phyloP scores from a whole-genome alignment of 176 grass and related monocot species.

The Oryza officinalis region DNA sequence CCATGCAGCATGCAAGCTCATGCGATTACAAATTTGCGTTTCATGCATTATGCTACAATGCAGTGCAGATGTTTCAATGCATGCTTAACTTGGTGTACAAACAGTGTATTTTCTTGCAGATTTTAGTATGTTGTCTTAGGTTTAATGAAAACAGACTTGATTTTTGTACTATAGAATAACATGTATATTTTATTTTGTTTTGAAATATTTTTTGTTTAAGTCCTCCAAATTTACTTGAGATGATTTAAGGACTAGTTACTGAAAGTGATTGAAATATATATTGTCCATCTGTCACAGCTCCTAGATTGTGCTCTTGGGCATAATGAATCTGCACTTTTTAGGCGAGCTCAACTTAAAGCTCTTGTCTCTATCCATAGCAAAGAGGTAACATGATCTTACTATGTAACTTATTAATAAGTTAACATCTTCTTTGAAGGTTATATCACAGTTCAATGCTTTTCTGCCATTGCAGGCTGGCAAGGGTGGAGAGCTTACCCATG shows the following conservation, averaged over 20 bases:
- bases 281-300: slow-evolving; percentile 46
- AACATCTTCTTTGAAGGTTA: not conserved
- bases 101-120: slow-evolving; percentile 10
- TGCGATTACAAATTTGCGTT: slow-evolving; percentile 14
- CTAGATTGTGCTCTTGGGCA: slow-evolving; percentile 98
- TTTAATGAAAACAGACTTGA: slow-evolving; percentile 22
- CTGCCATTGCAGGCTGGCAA: slow-evolving; percentile 83
- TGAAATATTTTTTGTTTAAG: not conserved
- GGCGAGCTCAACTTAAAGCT: slow-evolving; percentile 95
- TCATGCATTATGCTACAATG: slow-evolving; percentile 20
- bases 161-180: slow-evolving; percentile 36
- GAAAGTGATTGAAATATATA: slow-evolving; percentile 43
- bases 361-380: slow-evolving; percentile 98
- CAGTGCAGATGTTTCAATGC: slow-evolving; percentile 7
- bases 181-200: not conserved
- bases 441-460: slow-evolving; percentile 29
- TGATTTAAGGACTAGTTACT: slow-evolving; percentile 17
- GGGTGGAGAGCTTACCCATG: slow-evolving; percentile 98
- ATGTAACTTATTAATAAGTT: slow-evolving; percentile 20
- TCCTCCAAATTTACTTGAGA: slow-evolving; percentile 32
- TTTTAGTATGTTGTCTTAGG: not conserved
- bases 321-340: slow-evolving; percentile 99
- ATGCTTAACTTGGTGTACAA: slow-evolving; percentile 14
- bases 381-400: slow-evolving; percentile 66
- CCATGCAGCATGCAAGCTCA: not conserved